Evolutionary conservation across 179 eudicot species (phyloP), one percentile per base, ranked within the genome.

Genomic region (Beta lomatogona): DNA sequence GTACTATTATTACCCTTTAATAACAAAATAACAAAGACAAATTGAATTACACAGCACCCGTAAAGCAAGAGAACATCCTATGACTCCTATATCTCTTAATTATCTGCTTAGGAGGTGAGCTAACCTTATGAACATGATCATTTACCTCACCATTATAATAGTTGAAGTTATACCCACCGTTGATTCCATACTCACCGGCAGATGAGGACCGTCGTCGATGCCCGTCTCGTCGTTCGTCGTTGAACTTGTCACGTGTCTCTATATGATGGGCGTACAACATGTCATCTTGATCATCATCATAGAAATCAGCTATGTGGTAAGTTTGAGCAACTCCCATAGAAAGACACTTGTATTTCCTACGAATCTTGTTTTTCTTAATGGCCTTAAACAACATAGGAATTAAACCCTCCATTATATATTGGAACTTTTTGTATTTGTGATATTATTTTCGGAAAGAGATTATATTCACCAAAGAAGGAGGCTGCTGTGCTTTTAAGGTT

Each of bases 321-420:
- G 60, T 68, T 63, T 78, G 86, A 19, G 81, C 59, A 16, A 72
- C 68, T 77, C 74, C 79, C 16, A 82, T 72, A 63, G 92, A 84
- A 8, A 90, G 84, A 71, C 85, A 84, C 63, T 77, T 80, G 66
- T 90, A 90, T 5, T 78, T 77, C 41, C 89, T 76, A 21, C 88
- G 84, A 73, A 84, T 81, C 68, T 67, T 84, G 82, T 54, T 88
- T 82, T 58, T 89, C 86, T 83, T 87, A 14, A 87, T 57, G 6
- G 86, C 81, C 55, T 46, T 87, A 80, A 14, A 85, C 2, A 89
- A 85, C 76, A 88, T 45, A 41, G 93, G 93, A 41, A 90, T 77
- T 19, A 90, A 71, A 58, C 93, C 93, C 79, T 90, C 93, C 93
- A 90, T 90, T n/a, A 54, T 80, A 25, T 25, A 0, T 25, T 25